phyloP scores from a whole-genome alignment of 192 early-diverging fungal genomes.

The Podochytrium sp. region DNA sequence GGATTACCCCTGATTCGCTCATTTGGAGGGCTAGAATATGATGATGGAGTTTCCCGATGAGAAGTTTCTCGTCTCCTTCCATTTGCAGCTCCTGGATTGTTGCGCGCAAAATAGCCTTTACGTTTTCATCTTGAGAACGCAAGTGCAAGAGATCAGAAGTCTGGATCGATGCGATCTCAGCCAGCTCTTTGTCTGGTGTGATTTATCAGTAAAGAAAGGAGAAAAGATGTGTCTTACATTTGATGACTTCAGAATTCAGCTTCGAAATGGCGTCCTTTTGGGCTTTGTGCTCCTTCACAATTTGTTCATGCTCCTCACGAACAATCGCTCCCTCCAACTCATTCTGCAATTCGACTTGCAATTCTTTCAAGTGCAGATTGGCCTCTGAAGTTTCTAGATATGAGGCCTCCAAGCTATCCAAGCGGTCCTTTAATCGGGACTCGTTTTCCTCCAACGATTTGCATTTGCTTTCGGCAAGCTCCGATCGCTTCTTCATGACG shows the following conservation, averaged over 20 bases:
- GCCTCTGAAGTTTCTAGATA: slow-evolving; percentile 51
- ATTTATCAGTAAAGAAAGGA: neutral
- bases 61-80: slow-evolving; percentile 58
- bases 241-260: slow-evolving; percentile 38
- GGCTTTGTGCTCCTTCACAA: slow-evolving; percentile 24
- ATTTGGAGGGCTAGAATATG: slow-evolving; percentile 58
- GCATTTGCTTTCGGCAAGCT: slow-evolving; percentile 48
- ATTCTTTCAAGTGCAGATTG: slow-evolving; percentile 38
- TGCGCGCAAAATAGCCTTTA: slow-evolving; percentile 49
- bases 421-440: slow-evolving; percentile 29
- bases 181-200: slow-evolving; percentile 46
- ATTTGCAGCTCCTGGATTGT: slow-evolving; percentile 57
- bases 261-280: slow-evolving; percentile 29
- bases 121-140: slow-evolving; percentile 45
- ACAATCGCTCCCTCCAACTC: slow-evolving; percentile 35
- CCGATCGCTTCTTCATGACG: slow-evolving; percentile 42
- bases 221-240: slow-evolving; percentile 35
- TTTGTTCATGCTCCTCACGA: slow-evolving; percentile 33
- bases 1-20: slow-evolving; percentile 38
- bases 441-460: slow-evolving; percentile 26
- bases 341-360: slow-evolving; percentile 36
- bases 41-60: slow-evolving; percentile 62
- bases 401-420: slow-evolving; percentile 36
- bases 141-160: slow-evolving; percentile 49
- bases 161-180: slow-evolving; percentile 54